Base-by-base conservation (phyloP, 1,284 basidiomycete species). In the Trametes versicolor region DNA sequence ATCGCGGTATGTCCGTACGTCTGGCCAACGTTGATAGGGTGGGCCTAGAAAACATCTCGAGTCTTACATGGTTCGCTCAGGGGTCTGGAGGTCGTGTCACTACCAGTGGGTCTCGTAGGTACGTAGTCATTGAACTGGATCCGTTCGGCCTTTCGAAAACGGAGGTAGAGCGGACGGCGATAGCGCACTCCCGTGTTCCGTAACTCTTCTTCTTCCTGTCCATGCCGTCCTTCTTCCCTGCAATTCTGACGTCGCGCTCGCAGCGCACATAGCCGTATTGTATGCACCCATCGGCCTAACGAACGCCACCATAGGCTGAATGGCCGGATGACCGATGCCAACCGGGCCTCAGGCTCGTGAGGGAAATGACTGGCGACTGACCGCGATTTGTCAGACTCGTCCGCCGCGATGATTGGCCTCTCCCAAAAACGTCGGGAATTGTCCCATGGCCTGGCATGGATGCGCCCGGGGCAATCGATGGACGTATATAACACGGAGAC, bases 401-500 rank as follows among this genome's bases (percentile, higher is more conserved):
- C 41, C 47, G 60, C 32, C 36, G 15, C 45, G 27, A 29, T 55
- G 52, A 61, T 61, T 61, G 60, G 45, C 60, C 59, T 9, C 45
- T 48, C 60, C 60, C 27, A 45, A 43, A 43, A 60, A 52, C 37
- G 50, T 45, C 9, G 13, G 27, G 37, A 25, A 27, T 23, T 34
- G 34, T 52, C 58, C 48, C 58, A 59, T 59, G 58, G 25, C 41
- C 29, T 48, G 7, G 13, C 17, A 49, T 12, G 36, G 23, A 23
- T 32, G 52, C 52, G 13, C 29, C 27, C n/a, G n/a, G 15, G 45
- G 50, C 50, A 7, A 51, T 51, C 25, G 52, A 23, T 9, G 23
- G 23, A 19, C 48, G 47, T 60, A 60, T 54, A 54, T 36, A 47
- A n/a, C 29, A 15, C 5, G 39, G 13, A 23, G 17, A 54, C 50